Conservation (phyloP, 371 early-diverging fungal species). For the Batkoa obscura region DNA sequence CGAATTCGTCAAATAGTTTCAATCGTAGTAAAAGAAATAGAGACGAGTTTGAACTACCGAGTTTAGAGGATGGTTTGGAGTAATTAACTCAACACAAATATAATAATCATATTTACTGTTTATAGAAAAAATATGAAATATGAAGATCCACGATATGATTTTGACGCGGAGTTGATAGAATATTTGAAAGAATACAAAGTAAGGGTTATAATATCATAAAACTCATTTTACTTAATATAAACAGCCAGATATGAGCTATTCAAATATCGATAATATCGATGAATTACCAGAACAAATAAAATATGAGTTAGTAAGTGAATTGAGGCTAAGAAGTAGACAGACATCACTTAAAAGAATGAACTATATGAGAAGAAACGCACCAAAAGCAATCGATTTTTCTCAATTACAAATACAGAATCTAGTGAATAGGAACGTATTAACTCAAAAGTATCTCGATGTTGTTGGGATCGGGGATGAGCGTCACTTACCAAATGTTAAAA, state of each 20-base stretch:
- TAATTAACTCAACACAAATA: conserved; percentile 2
- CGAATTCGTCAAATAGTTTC: background rate
- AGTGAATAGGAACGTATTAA: conserved; percentile 67
- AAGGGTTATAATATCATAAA: too few relatives aligned
- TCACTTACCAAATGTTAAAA: conserved; percentile 7
- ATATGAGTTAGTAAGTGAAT: conserved; percentile 72
- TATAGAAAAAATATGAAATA: conserved; percentile 11
- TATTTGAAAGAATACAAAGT: conserved; percentile 33
- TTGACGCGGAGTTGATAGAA: conserved; percentile 31
- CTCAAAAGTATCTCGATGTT: conserved; percentile 50
- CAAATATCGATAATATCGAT: conserved; percentile 39
- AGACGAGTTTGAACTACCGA: conserved; percentile 61
- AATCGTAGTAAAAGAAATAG: conserved; percentile 16
- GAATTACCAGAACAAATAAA: conserved; percentile 67
- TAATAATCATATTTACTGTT: background rate
- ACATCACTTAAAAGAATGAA: conserved; percentile 56
- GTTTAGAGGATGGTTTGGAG: conserved; percentile 12
- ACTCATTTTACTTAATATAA: conserved; percentile 10
- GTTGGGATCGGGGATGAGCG: conserved; percentile 10
- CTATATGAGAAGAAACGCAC: conserved; percentile 41
- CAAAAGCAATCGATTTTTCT: conserved; percentile 70
- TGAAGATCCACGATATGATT: conserved; percentile 42
- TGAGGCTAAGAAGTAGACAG: conserved; percentile 63
- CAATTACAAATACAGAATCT: conserved; percentile 71
- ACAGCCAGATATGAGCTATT: conserved; percentile 30